Percentiles rank a stretch among this genome's conserved stretches.
These are phyloP conservation scores for Podospora conica DNA, from an alignment of 495 filamentous ascomycete genomes.

Conservation along the genomic window DNA sequence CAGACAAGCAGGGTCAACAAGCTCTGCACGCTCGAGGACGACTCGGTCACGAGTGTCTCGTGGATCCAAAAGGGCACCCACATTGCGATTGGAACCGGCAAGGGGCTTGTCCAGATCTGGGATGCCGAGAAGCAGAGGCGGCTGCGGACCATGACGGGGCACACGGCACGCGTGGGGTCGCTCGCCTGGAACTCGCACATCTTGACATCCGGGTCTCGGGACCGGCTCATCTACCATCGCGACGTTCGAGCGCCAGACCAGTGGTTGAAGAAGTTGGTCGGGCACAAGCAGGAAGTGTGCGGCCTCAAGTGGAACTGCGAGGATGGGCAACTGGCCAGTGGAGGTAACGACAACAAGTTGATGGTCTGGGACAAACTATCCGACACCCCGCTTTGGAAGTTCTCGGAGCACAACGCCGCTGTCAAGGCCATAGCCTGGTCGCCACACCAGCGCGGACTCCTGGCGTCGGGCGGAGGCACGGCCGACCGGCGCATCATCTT, in stretches of 20 bases:
- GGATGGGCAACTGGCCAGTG: conserved; percentile 89
- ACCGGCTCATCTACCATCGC: conserved; percentile 88
- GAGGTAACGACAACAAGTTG: conserved; percentile 96
- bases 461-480: conserved; percentile 94
- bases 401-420: conserved; percentile 86
- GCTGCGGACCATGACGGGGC: conserved; percentile 91
- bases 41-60: conserved; percentile 90
- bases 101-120: conserved; percentile 95
- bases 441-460: conserved; percentile 84
- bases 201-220: conserved; percentile 87
- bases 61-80: conserved; percentile 98
- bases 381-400: conserved; percentile 82
- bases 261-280: conserved; percentile 74
- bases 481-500: conserved; percentile 95
- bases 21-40: conserved; percentile 86
- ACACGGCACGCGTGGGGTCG: conserved; percentile 82
- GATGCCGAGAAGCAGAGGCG: conserved; percentile 81
- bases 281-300: conserved; percentile 98
- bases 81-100: conserved; percentile 86
- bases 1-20: conserved; percentile 79
- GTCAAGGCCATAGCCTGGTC: conserved; percentile 99
- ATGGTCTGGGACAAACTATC: conserved; percentile 96
- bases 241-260: conserved; percentile 93
- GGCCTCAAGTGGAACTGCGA: conserved; percentile 97
- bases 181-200: conserved; percentile 98